Conservation (phyloP, 2,329 filamentous ascomycete genomes). For the Fusarium veterinarium region DNA sequence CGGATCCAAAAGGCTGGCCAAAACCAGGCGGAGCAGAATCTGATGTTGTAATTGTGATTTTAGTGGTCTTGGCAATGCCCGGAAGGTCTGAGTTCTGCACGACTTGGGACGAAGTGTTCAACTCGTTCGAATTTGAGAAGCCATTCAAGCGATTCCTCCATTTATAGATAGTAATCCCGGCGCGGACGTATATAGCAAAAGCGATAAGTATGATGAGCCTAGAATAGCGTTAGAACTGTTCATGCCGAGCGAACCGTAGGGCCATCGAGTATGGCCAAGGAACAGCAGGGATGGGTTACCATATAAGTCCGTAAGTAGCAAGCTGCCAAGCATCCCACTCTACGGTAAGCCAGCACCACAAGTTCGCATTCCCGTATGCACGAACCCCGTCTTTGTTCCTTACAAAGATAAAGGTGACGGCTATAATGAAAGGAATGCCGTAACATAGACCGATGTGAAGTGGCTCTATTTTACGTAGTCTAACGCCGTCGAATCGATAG, state of each 20-base stretch:
- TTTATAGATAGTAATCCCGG: slow-evolving; percentile 6
- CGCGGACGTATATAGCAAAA: neutral
- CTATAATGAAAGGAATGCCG: slow-evolving; percentile 7
- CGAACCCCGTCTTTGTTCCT: neutral
- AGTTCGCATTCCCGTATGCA: slow-evolving; percentile 6
- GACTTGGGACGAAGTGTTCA: neutral
- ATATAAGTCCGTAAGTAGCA: slow-evolving; percentile 16
- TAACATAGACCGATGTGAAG: slow-evolving; percentile 4
- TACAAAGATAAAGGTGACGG: neutral
- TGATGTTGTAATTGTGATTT: slow-evolving; percentile 4
- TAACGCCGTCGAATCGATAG: neutral
- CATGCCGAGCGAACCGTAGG: neutral
- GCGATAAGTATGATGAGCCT: slow-evolving; percentile 4
- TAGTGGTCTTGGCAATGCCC: slow-evolving; percentile 6
- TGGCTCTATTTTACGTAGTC: slow-evolving; percentile 4
- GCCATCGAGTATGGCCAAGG: neutral
- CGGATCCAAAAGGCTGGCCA: neutral
- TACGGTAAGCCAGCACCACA: slow-evolving; percentile 19
- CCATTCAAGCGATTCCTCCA: neutral
- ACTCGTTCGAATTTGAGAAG: slow-evolving; percentile 10
- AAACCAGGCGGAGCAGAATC: neutral
- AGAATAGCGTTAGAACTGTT: neutral
- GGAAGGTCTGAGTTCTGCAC: neutral
- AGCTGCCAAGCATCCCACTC: slow-evolving; percentile 25
- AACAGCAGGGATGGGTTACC: neutral